Conservation (phyloP, 1,284 basidiomycete species). For the Gomphus sp. region DNA sequence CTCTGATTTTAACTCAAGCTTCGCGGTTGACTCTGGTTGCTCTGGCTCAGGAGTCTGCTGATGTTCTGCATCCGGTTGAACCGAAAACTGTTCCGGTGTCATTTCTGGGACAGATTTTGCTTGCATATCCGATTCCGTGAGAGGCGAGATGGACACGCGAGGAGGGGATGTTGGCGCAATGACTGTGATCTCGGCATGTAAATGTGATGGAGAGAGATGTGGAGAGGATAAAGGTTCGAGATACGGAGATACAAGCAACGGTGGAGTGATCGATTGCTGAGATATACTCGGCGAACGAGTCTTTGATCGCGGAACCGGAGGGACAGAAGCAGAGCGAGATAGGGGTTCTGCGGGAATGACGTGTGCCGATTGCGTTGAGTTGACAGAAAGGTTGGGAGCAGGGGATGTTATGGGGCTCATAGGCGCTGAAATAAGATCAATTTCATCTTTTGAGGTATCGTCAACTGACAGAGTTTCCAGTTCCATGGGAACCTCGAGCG, state of each 20-base stretch:
- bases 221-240: not conserved
- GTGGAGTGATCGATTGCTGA: not conserved
- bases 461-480: not conserved
- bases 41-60: not conserved
- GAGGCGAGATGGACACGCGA: not conserved
- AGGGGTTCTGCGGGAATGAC: not conserved
- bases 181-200: not conserved
- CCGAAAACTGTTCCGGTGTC: not conserved
- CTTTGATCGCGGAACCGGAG: not conserved
- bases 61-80: no score
- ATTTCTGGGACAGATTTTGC: not conserved
- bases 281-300: constrained; percentile 1
- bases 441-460: constrained; percentile 2
- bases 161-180: not conserved
- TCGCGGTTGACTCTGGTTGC: not conserved
- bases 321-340: not conserved
- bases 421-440: constrained; percentile 3
- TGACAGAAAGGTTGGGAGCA: not conserved
- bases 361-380: not conserved
- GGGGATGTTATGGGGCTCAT: not conserved
- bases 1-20: not conserved
- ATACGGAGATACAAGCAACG: not conserved
- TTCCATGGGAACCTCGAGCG: not conserved
- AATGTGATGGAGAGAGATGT: not conserved
- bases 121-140: not conserved